Conservation (phyloP, 2,329 filamentous ascomycete species). For the Colletotrichum endophyticum region DNA sequence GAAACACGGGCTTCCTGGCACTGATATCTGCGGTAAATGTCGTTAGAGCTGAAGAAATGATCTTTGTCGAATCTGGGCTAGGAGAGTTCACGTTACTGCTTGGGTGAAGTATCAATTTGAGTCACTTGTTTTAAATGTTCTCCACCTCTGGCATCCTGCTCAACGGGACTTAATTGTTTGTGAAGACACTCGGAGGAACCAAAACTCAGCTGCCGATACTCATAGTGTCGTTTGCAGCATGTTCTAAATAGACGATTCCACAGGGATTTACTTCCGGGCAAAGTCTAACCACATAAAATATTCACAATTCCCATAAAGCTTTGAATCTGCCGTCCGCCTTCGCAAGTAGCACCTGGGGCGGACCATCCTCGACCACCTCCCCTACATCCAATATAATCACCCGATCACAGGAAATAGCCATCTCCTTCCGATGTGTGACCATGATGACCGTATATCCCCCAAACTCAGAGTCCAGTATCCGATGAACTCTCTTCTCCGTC, state of each 20-base stretch:
- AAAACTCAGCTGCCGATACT: background rate
- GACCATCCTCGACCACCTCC: background rate
- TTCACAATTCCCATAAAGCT: background rate
- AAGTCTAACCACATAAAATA: accelerated
- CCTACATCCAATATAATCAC: background rate
- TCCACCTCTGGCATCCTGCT: background rate
- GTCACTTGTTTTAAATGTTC: accelerated
- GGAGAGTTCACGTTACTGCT: background rate
- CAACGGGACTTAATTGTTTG: background rate
- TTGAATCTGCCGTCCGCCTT: background rate
- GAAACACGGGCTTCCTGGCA: no score
- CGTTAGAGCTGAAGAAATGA: background rate
- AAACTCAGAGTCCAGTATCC: background rate
- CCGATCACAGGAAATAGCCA: background rate
- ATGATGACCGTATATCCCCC: background rate
- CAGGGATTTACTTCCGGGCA: background rate
- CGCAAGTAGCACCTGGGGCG: background rate
- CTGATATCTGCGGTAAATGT: no score
- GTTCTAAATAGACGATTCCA: background rate
- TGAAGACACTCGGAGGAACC: no score
- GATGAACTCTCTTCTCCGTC: conserved; percentile 22
- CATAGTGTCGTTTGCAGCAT: background rate
- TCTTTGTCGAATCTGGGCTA: background rate
- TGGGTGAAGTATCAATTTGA: background rate
- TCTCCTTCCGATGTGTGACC: background rate